A percentile compares a stretch with the other conserved stretches of the same genome.
These are phyloP conservation scores for Lachnellula hyalina DNA, from an alignment of 2,329 filamentous ascomycete genomes.

Conservation along the genomic window DNA sequence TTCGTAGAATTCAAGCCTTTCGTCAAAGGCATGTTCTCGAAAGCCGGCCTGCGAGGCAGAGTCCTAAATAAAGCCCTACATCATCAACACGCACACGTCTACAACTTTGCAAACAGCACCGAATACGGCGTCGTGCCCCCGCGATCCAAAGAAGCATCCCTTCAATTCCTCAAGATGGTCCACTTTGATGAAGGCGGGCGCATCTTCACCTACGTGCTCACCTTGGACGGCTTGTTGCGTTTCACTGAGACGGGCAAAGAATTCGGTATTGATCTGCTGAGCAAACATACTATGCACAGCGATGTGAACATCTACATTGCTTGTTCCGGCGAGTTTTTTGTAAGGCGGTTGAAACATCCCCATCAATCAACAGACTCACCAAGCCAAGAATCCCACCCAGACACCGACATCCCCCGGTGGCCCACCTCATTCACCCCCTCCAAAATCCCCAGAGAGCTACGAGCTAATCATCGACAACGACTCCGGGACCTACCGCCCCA, in stretches of 20 bases:
- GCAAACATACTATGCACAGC: slow-evolving; percentile 96
- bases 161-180: slow-evolving; percentile 78
- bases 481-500: slow-evolving; percentile 86
- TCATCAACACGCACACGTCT: slow-evolving; percentile 83
- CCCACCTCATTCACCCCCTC: slow-evolving; percentile 40
- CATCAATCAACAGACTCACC: slow-evolving; percentile 38
- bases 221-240: slow-evolving; percentile 76
- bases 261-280: slow-evolving; percentile 87
- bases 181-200: slow-evolving; percentile 83
- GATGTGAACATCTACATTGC: slow-evolving; percentile 89
- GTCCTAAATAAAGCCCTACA: slow-evolving; percentile 81
- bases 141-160: slow-evolving; percentile 64
- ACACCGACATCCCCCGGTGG: slow-evolving; percentile 42
- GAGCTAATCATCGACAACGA: slow-evolving; percentile 94
- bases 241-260: slow-evolving; percentile 96
- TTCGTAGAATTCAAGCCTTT: slow-evolving; percentile 92
- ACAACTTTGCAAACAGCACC: slow-evolving; percentile 78
- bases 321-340: slow-evolving; percentile 88
- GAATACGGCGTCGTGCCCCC: slow-evolving; percentile 63
- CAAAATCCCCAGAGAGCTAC: slow-evolving; percentile 54
- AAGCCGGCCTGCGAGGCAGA: slow-evolving; percentile 69
- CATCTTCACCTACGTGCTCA: slow-evolving; percentile 88
- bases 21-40: slow-evolving; percentile 82
- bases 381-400: slow-evolving; percentile 48
- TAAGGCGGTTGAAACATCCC: slow-evolving; percentile 61